Percentiles rank a stretch among this genome's conserved stretches.
Conservation (phyloP, 352 stramenopile genomes). For the Phytophthora aleatoria region DNA sequence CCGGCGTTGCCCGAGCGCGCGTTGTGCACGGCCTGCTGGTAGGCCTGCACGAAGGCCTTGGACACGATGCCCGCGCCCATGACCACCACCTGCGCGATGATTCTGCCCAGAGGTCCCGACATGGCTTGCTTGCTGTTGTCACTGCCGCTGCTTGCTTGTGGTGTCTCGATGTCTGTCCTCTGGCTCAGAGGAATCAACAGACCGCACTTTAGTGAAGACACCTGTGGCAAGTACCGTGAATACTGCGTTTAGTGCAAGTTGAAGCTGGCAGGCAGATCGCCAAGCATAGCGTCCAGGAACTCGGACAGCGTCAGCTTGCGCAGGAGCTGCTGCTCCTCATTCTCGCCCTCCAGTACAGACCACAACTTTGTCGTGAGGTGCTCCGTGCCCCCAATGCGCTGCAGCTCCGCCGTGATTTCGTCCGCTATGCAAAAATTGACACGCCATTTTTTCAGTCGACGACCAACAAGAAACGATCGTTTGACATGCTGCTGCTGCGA, state of each 20-base stretch:
- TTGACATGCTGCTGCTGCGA: neutral
- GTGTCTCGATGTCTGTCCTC: constrained; percentile 14
- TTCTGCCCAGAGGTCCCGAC: constrained; percentile 80
- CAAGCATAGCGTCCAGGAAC: constrained; percentile 53
- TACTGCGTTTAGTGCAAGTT: constrained; percentile 22
- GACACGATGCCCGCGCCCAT: constrained; percentile 84
- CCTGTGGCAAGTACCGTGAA: neutral
- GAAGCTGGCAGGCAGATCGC: constrained; percentile 46
- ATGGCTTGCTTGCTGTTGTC: constrained; percentile 40
- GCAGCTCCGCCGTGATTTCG: constrained; percentile 55
- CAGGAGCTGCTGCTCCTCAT: constrained; percentile 51
- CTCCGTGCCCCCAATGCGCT: constrained; percentile 49
- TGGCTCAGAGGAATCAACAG: constrained; percentile 16
- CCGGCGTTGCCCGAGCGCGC: constrained; percentile 76
- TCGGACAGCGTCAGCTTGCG: constrained; percentile 55
- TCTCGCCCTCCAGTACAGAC: constrained; percentile 38
- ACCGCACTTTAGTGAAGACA: constrained; percentile 8
- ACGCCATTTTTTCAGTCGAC: constrained; percentile 2
- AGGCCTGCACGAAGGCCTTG: constrained; percentile 88
- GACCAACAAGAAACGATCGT: constrained; percentile 1
- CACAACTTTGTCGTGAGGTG: constrained; percentile 48
- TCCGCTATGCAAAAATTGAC: constrained; percentile 34
- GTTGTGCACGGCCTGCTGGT: constrained; percentile 89
- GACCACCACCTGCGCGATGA: constrained; percentile 86
- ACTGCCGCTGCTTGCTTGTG: neutral